Evolutionary conservation across 441 rosid genomes (phyloP), one percentile per base, ranked within the genome.

Genomic region (Biscutella laevigata): DNA sequence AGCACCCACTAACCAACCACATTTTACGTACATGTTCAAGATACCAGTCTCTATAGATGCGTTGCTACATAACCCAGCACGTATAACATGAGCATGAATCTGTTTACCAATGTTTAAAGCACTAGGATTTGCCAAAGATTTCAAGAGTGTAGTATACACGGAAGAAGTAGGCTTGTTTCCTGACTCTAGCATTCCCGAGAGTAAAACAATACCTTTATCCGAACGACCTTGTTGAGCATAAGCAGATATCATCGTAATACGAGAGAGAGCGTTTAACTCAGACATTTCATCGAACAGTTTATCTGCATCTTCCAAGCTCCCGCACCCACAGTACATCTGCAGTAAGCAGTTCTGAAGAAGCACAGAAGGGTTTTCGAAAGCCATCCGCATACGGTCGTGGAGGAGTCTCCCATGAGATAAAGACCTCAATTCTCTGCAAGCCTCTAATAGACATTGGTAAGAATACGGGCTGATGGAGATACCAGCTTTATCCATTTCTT

Each of bases 231-330:
- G 21, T 7, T 61, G 52, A 2, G 74, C 78, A 34, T 76, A 76
- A 57, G 82, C 83, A 52, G 83, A 73, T 52, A 86, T 68, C 57
- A 86, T 63, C 13, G 68, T 67, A 12, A 36, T 61, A 68, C 84
- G 70, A 65, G 86, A 71, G 4, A 42, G 27, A 26, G 66, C 25
- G 58, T 68, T 71, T 50, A 69, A 77, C 0, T 76, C 82, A 42
- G 44, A 32, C 86, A 81, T 83, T 75, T 75, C 67, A 59, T 77
- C 92, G 56, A 83, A 77, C 79, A 79, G 4, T 13, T 37, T 70
- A 66, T 64, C 71, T n/a, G 95, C 95, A 40, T 79, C 84, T 8
- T 5, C 43, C 1, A 83, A 66, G 30, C 86, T 73, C 46, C 84
- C 75, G 14, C 86, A 86, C 14, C 57, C 72, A 7, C 81, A 74